Percentiles rank a stretch among this genome's conserved stretches.
Conservation (phyloP, 2,329 filamentous ascomycete species). For the Huntiella abstrusa region DNA sequence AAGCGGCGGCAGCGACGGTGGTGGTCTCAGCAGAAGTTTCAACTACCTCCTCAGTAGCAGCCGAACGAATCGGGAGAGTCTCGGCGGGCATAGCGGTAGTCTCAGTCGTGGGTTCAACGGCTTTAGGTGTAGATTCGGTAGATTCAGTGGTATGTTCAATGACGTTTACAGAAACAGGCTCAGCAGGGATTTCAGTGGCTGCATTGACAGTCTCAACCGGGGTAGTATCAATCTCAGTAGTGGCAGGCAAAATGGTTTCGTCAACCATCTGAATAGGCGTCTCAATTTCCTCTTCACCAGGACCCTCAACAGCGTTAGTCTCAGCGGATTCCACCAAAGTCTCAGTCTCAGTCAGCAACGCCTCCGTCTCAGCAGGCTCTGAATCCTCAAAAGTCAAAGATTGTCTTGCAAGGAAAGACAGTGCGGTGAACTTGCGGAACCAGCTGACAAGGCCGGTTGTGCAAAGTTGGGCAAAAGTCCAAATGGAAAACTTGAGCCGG, state of each 20-base stretch:
- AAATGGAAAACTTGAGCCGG: background rate
- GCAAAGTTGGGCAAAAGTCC: constrained; percentile 6
- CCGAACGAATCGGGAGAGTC: background rate
- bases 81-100: background rate
- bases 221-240: constrained; percentile 1
- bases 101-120: background rate
- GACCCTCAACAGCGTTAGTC: no score
- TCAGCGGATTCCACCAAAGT: no score
- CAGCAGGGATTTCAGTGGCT: background rate
- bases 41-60: background rate
- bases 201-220: constrained; percentile 8
- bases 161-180: background rate
- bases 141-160: background rate
- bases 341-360: no score
- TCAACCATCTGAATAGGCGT: no score
- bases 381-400: background rate
- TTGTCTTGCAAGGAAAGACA: constrained; percentile 12
- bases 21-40: background rate
- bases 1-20: background rate
- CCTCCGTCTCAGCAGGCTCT: no score
- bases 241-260: no score
- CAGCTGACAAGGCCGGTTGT: constrained; percentile 1
- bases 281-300: no score
- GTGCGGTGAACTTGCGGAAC: constrained; percentile 3
- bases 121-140: background rate